Base-by-base conservation (phyloP, 331 rosid genomes). In the Saraca asoca region DNA sequence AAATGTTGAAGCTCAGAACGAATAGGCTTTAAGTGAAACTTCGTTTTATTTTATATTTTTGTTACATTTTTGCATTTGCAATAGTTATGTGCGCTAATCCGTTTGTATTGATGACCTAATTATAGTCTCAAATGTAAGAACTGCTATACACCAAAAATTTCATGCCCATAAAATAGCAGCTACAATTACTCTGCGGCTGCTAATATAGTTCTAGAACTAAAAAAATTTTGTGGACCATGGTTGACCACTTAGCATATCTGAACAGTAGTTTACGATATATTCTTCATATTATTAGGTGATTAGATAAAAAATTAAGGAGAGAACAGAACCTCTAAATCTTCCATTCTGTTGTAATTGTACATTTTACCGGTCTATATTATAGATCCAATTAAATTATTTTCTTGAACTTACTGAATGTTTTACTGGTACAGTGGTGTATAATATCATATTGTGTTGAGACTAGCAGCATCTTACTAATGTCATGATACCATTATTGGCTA, bases 71-170 rank as follows among this genome's bases (percentile, higher is more conserved):
- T 62, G 38, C 53, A 48, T 37, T 71, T 8, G 12, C 51, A 5
- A 15, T 57, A 31, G 12, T 33, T 43, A 42, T 67, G 64, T 45
- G 54, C 52, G 33, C 45, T 38, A 41, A 55, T 31, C 58, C 14
- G 17, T 52, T 71, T 56, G 72, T 48, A 49, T 45, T 75, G 48
- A 68, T 75, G 71, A 67, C 71, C 68, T 58, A 62, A 20, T 39
- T 39, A 39, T 12, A 62, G 39, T 44, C 24, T 44, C 41, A 62
- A 62, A 20, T 43, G 17, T 16, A 7, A 59, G 19, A 44, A 29
- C 18, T 44, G 31, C 58, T 64, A 41, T 24, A 18, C 15, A 38
- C 16, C 67, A 17, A 37, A 56, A 57, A 52, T 42, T 42, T 44
- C 44, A 12, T 54, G 12, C 11, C 14, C 10, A 18, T 29, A 45